Percentiles rank a stretch among this genome's conserved stretches.
These are phyloP conservation scores for Periglandula ipomoeae DNA, from an alignment of 2,329 filamentous ascomycete genomes.

Conservation along the genomic window DNA sequence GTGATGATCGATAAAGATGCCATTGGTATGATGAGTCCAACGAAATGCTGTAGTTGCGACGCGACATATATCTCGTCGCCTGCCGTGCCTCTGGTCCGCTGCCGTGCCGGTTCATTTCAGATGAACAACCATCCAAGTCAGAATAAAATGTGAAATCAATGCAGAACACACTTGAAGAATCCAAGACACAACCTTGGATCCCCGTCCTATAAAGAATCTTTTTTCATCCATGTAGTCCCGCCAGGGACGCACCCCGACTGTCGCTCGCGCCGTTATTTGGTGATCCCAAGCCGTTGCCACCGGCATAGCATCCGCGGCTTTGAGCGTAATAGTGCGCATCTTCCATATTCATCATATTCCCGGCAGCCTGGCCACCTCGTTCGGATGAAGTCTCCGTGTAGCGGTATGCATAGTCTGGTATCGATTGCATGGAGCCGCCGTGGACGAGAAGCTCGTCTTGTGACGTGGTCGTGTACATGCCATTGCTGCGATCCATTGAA, in stretches of 20 bases:
- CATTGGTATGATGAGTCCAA: too few relatives aligned
- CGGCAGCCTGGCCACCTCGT: not conserved
- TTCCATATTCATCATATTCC: conserved; percentile 1
- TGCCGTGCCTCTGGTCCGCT: too few relatives aligned
- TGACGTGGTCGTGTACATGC: conserved; percentile 11
- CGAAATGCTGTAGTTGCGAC: too few relatives aligned
- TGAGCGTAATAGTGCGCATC: conserved; percentile 3
- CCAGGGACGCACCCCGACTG: not conserved
- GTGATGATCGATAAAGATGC: too few relatives aligned
- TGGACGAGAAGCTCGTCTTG: conserved; percentile 10
- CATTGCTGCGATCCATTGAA: conserved; percentile 3
- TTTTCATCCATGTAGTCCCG: conserved; percentile 2
- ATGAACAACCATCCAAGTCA: not conserved
- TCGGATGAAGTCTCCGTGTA: conserved; percentile 17
- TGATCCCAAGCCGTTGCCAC: not conserved
- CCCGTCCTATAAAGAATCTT: not conserved
- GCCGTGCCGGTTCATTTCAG: not conserved
- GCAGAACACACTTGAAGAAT: conserved; percentile 5
- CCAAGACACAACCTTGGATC: not conserved
- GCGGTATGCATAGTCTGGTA: conserved; percentile 20
- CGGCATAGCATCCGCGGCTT: conserved; percentile 1
- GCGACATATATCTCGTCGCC: not conserved
- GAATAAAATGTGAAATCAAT: conserved; percentile 1
- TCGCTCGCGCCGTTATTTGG: not conserved
- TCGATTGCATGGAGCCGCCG: conserved; percentile 10